These are phyloP conservation scores for Jacaranda mimosifolia DNA, from an alignment of 257 asterid species.

Conservation along the genomic window DNA sequence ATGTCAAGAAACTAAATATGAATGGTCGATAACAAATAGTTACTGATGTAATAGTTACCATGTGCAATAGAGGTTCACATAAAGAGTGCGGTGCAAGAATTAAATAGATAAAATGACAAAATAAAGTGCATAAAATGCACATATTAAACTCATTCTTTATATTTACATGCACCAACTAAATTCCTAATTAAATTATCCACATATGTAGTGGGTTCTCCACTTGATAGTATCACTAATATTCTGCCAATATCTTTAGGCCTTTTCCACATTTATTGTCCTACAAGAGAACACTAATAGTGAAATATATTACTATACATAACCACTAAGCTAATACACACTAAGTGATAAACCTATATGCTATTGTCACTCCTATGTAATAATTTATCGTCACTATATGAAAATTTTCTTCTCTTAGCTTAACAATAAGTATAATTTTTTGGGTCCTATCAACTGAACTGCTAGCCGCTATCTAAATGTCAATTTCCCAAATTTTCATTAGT, in stretches of 20 bases:
- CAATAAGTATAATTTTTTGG: not conserved
- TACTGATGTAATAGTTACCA: not conserved
- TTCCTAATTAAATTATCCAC: not conserved
- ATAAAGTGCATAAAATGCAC: constrained; percentile 10
- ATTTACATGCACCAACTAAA: not conserved
- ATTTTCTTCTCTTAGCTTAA: too few relatives aligned
- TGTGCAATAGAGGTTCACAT: not conserved
- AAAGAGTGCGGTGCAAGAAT: not conserved
- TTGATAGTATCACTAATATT: not conserved
- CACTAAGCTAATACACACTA: not conserved
- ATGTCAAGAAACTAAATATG: constrained; percentile 2
- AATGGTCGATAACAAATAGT: not conserved
- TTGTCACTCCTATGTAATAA: not conserved
- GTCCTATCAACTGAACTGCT: not conserved
- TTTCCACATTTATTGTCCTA: constrained; percentile 11
- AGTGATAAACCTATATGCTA: not conserved
- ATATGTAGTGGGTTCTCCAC: constrained; percentile 3
- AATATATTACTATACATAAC: too few relatives aligned
- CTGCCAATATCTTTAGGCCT: constrained; percentile 4
- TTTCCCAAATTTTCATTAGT: constrained; percentile 13
- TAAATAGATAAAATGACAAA: not conserved
- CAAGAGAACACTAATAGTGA: too few relatives aligned
- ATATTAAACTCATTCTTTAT: not conserved
- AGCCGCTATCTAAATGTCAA: not conserved
- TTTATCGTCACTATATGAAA: too few relatives aligned